phyloP scores from a whole-genome alignment of 2,329 filamentous ascomycete genomes.

The Fusarium dimerum region DNA sequence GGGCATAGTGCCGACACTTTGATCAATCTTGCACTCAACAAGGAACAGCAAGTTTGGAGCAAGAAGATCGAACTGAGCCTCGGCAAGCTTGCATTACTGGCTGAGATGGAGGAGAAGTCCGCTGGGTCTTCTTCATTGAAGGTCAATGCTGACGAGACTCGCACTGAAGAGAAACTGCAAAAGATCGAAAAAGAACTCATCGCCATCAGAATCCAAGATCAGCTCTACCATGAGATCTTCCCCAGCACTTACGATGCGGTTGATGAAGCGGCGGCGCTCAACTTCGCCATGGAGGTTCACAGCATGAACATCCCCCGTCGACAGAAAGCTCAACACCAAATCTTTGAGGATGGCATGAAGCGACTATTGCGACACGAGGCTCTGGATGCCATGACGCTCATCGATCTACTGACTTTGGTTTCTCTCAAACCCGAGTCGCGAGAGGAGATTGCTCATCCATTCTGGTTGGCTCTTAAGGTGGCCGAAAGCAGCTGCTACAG shows the following conservation, averaged over 20 bases:
- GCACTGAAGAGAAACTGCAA: constrained; percentile 46
- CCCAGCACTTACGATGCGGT: constrained; percentile 70
- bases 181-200: constrained; percentile 65
- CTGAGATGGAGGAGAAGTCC: constrained; percentile 48
- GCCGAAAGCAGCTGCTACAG: constrained; percentile 55
- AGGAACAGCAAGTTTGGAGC: constrained; percentile 83
- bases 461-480: constrained; percentile 70
- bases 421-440: constrained; percentile 44
- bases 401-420: constrained; percentile 81
- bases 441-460: constrained; percentile 66
- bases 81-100: constrained; percentile 77
- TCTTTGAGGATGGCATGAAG: constrained; percentile 71
- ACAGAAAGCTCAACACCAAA: constrained; percentile 65
- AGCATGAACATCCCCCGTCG: constrained; percentile 56
- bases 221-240: constrained; percentile 70
- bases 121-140: constrained; percentile 40
- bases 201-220: constrained; percentile 77
- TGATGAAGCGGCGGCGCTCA: constrained; percentile 75
- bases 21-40: constrained; percentile 65
- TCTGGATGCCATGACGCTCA: constrained; percentile 64
- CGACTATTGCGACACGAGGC: constrained; percentile 71
- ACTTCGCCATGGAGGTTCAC: constrained; percentile 73
- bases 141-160: constrained; percentile 35
- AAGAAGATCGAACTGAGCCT: constrained; percentile 92
- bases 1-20: constrained; percentile 71